Evolutionary conservation across 1,139 yeast genomes (phyloP).

Genomic region (Taiozyma onychis): DNA sequence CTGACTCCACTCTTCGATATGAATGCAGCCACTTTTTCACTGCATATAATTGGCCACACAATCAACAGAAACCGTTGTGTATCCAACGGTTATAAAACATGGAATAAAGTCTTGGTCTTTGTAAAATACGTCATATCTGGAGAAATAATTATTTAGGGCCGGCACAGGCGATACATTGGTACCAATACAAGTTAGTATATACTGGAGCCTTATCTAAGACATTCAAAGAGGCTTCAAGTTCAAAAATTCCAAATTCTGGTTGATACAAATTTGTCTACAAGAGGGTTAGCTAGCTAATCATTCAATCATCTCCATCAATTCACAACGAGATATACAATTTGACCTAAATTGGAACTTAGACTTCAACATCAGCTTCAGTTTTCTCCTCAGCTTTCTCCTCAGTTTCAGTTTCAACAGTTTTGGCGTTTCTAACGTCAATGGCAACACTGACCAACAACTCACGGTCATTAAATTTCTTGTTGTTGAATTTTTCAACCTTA

Average conservation of each 20-base stretch:
- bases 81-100: no score
- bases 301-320: conserved; percentile 3
- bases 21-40: neutral
- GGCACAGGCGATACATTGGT: no score
- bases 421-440: conserved; percentile 32
- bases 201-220: no score
- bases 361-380: neutral
- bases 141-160: no score
- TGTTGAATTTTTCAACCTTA: conserved; percentile 44
- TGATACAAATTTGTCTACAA: neutral
- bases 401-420: conserved; percentile 2
- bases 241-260: no score
- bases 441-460: conserved; percentile 52
- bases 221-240: no score
- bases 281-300: neutral
- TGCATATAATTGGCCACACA: no score
- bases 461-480: conserved; percentile 48
- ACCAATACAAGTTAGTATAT: no score
- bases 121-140: no score
- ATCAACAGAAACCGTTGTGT: no score
- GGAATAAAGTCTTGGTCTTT: no score
- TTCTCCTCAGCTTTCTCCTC: neutral
- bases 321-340: conserved; percentile 15
- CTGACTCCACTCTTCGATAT: neutral
- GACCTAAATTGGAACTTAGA: conserved; percentile 1